These are phyloP conservation scores for Cucumis melo DNA, from an alignment of 306 rosid genomes.

Conservation along the genomic window DNA sequence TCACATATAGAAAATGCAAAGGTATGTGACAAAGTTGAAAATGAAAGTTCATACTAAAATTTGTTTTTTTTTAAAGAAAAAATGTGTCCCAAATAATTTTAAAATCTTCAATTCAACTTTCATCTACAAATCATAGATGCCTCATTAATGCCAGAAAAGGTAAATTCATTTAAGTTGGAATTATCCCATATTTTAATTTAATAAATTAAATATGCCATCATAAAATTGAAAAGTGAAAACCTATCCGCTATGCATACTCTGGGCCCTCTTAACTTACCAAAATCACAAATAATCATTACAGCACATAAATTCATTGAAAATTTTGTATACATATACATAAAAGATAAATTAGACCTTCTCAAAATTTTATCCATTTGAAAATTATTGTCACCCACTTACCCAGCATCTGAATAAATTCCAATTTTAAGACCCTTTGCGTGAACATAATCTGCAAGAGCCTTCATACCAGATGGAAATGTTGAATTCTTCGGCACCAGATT, in stretches of 20 bases:
- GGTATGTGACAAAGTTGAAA: neutral
- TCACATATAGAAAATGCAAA: neutral
- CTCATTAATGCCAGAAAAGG: neutral
- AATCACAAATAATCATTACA: neutral
- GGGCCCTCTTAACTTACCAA: neutral
- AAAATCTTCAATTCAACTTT: neutral
- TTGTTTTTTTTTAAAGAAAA: neutral
- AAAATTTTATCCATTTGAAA: neutral
- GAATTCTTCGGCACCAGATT: slow-evolving; percentile 61
- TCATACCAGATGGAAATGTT: slow-evolving; percentile 86
- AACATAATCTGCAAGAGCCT: slow-evolving; percentile 83
- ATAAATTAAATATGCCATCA: neutral
- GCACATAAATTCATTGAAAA: neutral
- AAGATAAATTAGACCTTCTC: neutral
- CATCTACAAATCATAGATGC: neutral
- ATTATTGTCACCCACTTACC: slow-evolving; percentile 74
- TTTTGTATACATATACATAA: neutral
- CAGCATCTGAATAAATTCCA: slow-evolving; percentile 96
- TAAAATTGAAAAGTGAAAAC: neutral
- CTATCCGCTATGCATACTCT: neutral
- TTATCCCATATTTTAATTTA: neutral
- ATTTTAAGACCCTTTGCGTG: slow-evolving; percentile 89
- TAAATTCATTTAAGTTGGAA: neutral
- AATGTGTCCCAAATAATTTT: neutral
- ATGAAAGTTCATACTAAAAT: neutral